Evolutionary conservation across 495 filamentous ascomycete species (phyloP).

Genomic region (Penicillium argentinense): DNA sequence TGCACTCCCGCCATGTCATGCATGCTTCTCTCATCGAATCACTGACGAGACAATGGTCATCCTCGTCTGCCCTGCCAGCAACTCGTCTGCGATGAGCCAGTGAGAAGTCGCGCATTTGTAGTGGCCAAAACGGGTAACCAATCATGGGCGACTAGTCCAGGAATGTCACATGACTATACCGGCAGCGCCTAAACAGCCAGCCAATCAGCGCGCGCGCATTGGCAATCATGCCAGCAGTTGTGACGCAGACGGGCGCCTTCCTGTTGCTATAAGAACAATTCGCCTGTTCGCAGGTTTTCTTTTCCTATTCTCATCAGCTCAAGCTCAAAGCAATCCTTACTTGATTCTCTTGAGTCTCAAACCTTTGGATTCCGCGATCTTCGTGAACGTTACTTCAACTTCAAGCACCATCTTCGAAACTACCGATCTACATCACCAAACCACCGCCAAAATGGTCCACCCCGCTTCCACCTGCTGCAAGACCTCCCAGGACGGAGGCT

Average conservation of each 20-base stretch:
- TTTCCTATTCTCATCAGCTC: slow-evolving; percentile 2
- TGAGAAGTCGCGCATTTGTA: too few relatives aligned
- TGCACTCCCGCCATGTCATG: too few relatives aligned
- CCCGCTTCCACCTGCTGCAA: slow-evolving; percentile 64
- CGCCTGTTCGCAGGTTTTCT: not conserved
- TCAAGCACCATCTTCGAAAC: not conserved
- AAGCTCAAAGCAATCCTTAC: not conserved
- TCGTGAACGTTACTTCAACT: not conserved
- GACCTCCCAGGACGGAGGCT: slow-evolving; percentile 49
- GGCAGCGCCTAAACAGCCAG: not conserved
- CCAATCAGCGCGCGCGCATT: slow-evolving; percentile 16
- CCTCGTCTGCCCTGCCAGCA: too few relatives aligned
- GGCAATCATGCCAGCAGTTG: slow-evolving; percentile 21
- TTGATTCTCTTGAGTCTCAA: not conserved
- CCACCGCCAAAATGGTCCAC: slow-evolving; percentile 44
- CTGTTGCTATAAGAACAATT: slow-evolving; percentile 31
- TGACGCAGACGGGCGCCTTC: slow-evolving; percentile 11
- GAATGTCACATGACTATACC: too few relatives aligned
- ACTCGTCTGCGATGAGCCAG: too few relatives aligned
- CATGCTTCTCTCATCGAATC: too few relatives aligned
- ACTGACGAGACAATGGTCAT: too few relatives aligned
- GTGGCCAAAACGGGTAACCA: too few relatives aligned
- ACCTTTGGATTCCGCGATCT: not conserved
- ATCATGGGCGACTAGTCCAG: too few relatives aligned
- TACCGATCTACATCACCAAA: slow-evolving; percentile 8